Conservation (phyloP, 2,329 filamentous ascomycete species). For the Fusarium sp. region DNA sequence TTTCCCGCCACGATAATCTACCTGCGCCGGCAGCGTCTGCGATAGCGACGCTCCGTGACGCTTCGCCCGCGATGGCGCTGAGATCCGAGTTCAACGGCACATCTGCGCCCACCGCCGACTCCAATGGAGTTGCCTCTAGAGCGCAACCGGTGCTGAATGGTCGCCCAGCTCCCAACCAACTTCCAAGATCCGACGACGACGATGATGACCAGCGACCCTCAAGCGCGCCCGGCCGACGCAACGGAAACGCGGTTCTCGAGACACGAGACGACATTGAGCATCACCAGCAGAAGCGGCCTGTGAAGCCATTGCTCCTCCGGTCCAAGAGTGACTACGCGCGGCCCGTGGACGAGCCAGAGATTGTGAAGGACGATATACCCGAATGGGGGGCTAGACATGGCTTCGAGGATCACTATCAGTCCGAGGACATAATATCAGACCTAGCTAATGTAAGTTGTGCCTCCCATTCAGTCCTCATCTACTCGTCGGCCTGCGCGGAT, state of each 20-base stretch:
- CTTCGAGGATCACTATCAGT: slow-evolving; percentile 92
- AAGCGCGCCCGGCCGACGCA: slow-evolving; percentile 58
- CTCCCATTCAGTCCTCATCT: slow-evolving; percentile 26
- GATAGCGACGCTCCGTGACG: slow-evolving; percentile 33
- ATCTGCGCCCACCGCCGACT: slow-evolving; percentile 40
- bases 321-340: slow-evolving; percentile 68
- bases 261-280: slow-evolving; percentile 48
- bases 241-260: slow-evolving; percentile 42
- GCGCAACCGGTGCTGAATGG: slow-evolving; percentile 44
- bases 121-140: slow-evolving; percentile 37
- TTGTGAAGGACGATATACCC: slow-evolving; percentile 57
- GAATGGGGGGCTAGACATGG: slow-evolving; percentile 79
- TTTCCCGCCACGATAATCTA: slow-evolving; percentile 27
- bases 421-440: slow-evolving; percentile 86
- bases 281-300: slow-evolving; percentile 51
- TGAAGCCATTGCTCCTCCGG: slow-evolving; percentile 63
- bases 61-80: slow-evolving; percentile 45
- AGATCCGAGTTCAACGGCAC: slow-evolving; percentile 48
- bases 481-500: slow-evolving; percentile 23
- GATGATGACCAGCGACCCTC: slow-evolving; percentile 54
- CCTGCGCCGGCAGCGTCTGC: slow-evolving; percentile 26
- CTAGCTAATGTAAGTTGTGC: slow-evolving; percentile 76
- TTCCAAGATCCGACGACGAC: slow-evolving; percentile 38
- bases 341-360: slow-evolving; percentile 53
- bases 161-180: slow-evolving; percentile 43